These are phyloP conservation scores for Capsella bursapastoris DNA, from an alignment of 345 rosid species.

Conservation along the genomic window DNA sequence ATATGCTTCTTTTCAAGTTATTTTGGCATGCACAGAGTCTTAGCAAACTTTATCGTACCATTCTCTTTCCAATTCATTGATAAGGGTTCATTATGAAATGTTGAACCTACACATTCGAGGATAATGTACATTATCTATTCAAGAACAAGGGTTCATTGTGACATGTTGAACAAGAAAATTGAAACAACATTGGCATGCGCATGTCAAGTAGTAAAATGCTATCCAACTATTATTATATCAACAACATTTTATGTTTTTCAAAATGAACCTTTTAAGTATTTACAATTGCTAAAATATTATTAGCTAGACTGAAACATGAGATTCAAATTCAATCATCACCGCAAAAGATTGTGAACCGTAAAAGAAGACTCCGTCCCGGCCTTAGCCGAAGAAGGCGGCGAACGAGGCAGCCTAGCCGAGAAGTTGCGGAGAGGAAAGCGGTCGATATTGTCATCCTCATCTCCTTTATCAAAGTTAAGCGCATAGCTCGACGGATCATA, in stretches of 20 bases:
- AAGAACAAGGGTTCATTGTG: not conserved
- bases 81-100: not conserved
- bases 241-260: not conserved
- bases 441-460: conserved; percentile 28
- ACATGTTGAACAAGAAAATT: not conserved
- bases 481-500: conserved; percentile 46
- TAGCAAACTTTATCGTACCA: not conserved
- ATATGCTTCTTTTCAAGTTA: not conserved
- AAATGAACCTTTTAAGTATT: not conserved
- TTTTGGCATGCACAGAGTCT: not conserved
- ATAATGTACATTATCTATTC: not conserved
- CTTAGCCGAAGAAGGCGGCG: conserved; percentile 41
- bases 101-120: not conserved
- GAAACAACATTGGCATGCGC: not conserved
- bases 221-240: not conserved
- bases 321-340: conserved; percentile 3
- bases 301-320: not conserved
- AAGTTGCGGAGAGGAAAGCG: conserved; percentile 37
- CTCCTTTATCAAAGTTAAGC: conserved; percentile 45
- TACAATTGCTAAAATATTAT: conserved; percentile 18
- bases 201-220: not conserved
- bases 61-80: not conserved
- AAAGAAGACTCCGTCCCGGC: not conserved
- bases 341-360: conserved; percentile 19
- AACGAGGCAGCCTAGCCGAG: conserved; percentile 46